Evolutionary conservation across 768 basidiomycete genomes (phyloP), one percentile per base, ranked within the genome.

Genomic region (Grammothele lineata): DNA sequence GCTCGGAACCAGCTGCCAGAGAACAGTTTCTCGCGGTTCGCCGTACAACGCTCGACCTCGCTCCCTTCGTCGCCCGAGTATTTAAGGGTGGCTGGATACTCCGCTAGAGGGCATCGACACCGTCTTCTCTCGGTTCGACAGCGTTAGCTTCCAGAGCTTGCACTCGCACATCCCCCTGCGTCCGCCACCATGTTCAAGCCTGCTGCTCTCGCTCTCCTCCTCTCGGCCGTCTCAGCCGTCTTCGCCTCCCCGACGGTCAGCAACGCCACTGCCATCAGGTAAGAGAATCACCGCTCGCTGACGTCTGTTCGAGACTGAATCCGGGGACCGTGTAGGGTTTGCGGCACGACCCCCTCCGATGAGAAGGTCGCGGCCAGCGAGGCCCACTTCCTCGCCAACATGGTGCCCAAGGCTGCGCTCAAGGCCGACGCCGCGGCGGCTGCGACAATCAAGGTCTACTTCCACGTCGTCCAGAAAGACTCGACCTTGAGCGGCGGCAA

Each of bases 391-490:
- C 50, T 57, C 12, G 64, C 62, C 23, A 65, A 76, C 63, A 66
- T 67, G 46, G 63, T 73, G 30, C 54, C 43, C n/a, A 35, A 62
- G 36, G 15, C 45, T 11, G 18, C 48, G 17, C 33, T 43, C 25
- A 18, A 30, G 14, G 24, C 26, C 37, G 21, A 43, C 4, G 53
- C 33, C 18, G 55, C 58, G 15, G 53, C 56, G 3, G 32, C 47
- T 1, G 53, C 56, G 14, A 47, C 55, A 7, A 33, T 75, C n/a
- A 59, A 69, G 50, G 65, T 76, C 25, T 67, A 71, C 60, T 73
- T 70, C 60, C 70, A 76, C 48, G 67, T 76, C 47, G 66, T 77
- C 54, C 66, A 59, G 55, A 59, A 67, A 48, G 70, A 72, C 51
- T 48, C 62, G 41, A 70, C 72, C 5, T 24, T 53, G 6, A 45